Evolutionary conservation across 1,284 basidiomycete species (phyloP).

Genomic region (Microbotryum scabiosae): DNA sequence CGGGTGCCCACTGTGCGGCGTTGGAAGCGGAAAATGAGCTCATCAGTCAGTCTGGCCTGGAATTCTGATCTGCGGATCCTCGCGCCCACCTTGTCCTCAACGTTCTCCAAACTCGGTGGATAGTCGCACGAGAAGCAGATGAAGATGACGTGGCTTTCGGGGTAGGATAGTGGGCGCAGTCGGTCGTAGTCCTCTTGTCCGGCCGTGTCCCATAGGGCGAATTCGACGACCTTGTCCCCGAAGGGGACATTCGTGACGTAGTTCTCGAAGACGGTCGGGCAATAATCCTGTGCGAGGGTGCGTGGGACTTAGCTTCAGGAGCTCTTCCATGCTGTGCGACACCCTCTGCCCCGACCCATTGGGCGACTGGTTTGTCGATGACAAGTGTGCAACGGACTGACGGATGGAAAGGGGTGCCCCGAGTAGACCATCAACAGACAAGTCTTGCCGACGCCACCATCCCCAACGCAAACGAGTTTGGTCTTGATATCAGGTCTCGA

Average conservation of each 20-base stretch:
- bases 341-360: no score
- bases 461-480: conserved; percentile 70
- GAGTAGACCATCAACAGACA: conserved; percentile 71
- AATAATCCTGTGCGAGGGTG: conserved; percentile 58
- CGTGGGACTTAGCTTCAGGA: background rate
- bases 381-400: conserved; percentile 39
- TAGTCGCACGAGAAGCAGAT: conserved; percentile 91
- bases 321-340: no score
- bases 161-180: conserved; percentile 58
- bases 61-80: background rate
- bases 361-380: conserved; percentile 1
- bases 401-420: conserved; percentile 90
- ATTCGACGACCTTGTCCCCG: conserved; percentile 74
- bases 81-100: conserved; percentile 76
- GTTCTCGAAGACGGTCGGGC: conserved; percentile 83
- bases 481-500: conserved; percentile 28
- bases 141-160: conserved; percentile 85
- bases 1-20: conserved; percentile 70
- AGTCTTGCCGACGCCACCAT: conserved; percentile 73
- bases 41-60: background rate
- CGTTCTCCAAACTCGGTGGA: conserved; percentile 86
- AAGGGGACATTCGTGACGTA: conserved; percentile 32
- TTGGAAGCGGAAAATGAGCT: background rate
- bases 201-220: conserved; percentile 92
- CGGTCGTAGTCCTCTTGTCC: conserved; percentile 68